Evolutionary conservation across 345 rosid species (phyloP).

Genomic region (Physaria fendleri): DNA sequence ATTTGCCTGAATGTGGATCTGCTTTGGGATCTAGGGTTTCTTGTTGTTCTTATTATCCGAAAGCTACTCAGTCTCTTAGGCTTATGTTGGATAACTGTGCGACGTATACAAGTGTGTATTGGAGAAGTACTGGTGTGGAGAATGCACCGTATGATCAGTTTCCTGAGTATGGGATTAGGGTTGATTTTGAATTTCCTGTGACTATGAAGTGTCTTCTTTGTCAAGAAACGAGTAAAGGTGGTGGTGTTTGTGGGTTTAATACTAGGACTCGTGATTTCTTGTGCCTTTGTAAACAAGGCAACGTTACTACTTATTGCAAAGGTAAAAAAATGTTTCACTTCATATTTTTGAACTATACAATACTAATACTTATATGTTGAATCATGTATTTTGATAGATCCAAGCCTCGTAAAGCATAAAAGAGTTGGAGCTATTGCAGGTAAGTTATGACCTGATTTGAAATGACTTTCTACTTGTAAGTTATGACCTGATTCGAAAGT

Average conservation of each 20-base stretch:
- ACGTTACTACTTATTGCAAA: constrained; percentile 61
- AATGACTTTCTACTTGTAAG: background rate
- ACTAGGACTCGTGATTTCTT: constrained; percentile 46
- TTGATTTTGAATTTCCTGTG: constrained; percentile 76
- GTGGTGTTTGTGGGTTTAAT: constrained; percentile 71
- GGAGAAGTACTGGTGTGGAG: constrained; percentile 53
- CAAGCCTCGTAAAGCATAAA: constrained; percentile 20
- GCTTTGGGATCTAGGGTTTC: constrained; percentile 44
- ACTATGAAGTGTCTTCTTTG: constrained; percentile 74
- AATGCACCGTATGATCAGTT: constrained; percentile 52
- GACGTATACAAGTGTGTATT: constrained; percentile 70
- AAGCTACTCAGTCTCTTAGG: constrained; percentile 75
- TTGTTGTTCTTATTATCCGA: constrained; percentile 82
- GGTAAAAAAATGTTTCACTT: constrained; percentile 32
- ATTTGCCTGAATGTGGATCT: constrained; percentile 63
- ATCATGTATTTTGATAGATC: constrained; percentile 15
- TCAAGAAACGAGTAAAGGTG: constrained; percentile 70
- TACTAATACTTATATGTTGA: background rate
- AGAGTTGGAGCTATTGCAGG: constrained; percentile 27
- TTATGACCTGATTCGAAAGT: background rate
- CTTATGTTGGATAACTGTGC: constrained; percentile 81
- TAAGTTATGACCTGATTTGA: constrained; percentile 1
- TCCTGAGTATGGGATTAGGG: constrained; percentile 76
- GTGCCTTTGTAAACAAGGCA: constrained; percentile 60
- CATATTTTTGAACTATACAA: background rate